These are phyloP conservation scores for Anisodus tanguticus DNA, from an alignment of 257 asterid species.

Conservation along the genomic window DNA sequence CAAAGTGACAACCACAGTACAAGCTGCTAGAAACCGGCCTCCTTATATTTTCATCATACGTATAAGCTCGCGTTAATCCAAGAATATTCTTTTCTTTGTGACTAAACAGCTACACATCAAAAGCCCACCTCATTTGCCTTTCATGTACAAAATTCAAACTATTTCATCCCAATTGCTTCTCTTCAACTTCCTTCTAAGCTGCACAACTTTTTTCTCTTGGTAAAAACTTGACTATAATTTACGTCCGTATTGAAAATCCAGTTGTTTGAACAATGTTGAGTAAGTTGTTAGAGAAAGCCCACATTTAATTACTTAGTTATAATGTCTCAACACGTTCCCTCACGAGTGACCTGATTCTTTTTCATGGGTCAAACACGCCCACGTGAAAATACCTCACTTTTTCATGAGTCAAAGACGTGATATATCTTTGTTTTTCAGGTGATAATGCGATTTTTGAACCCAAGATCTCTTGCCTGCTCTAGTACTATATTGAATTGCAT, in stretches of 20 bases:
- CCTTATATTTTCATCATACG: not conserved
- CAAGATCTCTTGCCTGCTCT: not conserved
- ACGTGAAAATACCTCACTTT: not conserved
- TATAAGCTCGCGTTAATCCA: not conserved
- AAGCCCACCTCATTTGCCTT: not conserved
- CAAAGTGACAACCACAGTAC: not conserved
- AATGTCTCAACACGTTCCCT: not conserved
- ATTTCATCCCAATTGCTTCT: slow-evolving; percentile 2
- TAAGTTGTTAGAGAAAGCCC: too few relatives aligned
- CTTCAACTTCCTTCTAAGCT: not conserved
- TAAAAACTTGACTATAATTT: too few relatives aligned
- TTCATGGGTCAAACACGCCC: not conserved
- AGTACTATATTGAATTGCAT: not conserved
- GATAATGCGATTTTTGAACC: not conserved
- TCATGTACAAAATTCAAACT: not conserved
- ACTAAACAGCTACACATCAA: not conserved
- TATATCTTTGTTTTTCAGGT: not conserved
- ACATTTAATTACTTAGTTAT: too few relatives aligned
- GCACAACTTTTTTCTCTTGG: not conserved
- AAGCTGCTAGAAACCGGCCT: not conserved
- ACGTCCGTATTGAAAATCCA: too few relatives aligned
- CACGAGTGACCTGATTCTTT: not conserved
- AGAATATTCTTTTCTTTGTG: not conserved
- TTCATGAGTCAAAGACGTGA: not conserved
- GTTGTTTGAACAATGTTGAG: too few relatives aligned